Evolutionary conservation across 1,139 yeast genomes (phyloP).

Genomic region (Geotrichum australiense): DNA sequence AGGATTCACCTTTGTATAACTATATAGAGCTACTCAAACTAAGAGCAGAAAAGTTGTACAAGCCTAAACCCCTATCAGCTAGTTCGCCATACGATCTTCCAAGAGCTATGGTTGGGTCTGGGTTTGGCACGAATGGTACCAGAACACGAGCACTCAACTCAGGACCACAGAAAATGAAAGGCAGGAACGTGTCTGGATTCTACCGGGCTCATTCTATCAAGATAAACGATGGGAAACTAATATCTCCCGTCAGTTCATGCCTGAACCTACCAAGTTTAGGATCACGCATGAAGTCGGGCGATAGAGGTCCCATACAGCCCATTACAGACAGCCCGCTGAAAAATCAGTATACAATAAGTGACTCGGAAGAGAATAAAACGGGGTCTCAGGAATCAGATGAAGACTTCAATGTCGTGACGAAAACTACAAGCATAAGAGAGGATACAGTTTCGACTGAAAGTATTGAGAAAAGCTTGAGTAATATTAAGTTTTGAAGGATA

Average conservation of each 20-base stretch:
- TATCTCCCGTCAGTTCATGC: not conserved
- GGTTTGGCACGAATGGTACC: not conserved
- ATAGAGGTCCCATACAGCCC: not conserved
- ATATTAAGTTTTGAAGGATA: no score
- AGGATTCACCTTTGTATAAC: slow-evolving; percentile 39
- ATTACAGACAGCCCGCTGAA: not conserved
- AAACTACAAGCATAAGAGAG: not conserved
- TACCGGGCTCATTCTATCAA: not conserved
- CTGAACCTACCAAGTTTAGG: not conserved
- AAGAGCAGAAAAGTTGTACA: slow-evolving; percentile 33
- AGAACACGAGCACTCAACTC: not conserved
- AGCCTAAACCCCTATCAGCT: slow-evolving; percentile 14
- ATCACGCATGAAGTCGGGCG: not conserved
- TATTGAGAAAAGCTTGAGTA: no score
- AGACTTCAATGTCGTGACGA: not conserved
- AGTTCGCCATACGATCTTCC: slow-evolving; percentile 3
- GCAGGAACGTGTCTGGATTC: not conserved
- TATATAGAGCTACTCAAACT: slow-evolving; percentile 58
- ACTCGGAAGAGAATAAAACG: not conserved
- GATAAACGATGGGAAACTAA: no score
- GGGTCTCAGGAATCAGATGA: not conserved
- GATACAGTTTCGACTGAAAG: no score
- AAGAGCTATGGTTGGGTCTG: not conserved
- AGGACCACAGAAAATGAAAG: slow-evolving; percentile 3
- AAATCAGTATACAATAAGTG: not conserved